Percentiles rank a stretch among this genome's conserved stretches.
Conservation (phyloP, 2,329 filamentous ascomycete genomes). For the Fusarium guadeloupense region DNA sequence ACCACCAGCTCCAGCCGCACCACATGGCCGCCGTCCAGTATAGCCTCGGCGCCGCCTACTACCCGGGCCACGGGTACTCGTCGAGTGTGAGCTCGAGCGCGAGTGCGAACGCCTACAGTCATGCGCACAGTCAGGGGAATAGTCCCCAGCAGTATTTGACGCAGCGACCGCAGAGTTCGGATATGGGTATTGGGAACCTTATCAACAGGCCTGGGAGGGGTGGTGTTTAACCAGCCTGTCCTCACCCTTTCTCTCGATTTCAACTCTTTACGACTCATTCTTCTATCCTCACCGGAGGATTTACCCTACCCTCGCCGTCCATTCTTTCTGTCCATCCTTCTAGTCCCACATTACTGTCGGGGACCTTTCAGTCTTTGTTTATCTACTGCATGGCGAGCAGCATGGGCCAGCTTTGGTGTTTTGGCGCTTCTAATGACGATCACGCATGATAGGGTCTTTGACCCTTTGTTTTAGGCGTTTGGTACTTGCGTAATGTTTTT, state of each 20-base stretch:
- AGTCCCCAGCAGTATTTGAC: conserved; percentile 57
- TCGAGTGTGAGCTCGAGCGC: conserved; percentile 63
- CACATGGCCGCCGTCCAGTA: conserved; percentile 39
- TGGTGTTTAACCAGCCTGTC: conserved; percentile 20
- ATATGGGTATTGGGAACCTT: conserved; percentile 69
- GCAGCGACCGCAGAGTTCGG: conserved; percentile 62
- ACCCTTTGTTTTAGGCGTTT: conserved; percentile 16
- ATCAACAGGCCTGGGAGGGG: conserved; percentile 60
- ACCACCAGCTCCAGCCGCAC: conserved; percentile 43
- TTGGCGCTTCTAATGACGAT: conserved; percentile 38
- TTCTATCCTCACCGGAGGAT: not conserved
- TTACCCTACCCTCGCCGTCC: conserved; percentile 27
- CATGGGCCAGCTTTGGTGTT: conserved; percentile 26
- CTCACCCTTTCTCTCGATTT: not conserved
- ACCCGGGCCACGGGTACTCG: conserved; percentile 58
- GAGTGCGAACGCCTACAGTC: conserved; percentile 49
- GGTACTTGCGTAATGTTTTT: conserved; percentile 24
- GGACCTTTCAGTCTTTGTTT: conserved; percentile 16
- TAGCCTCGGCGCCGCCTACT: conserved; percentile 39
- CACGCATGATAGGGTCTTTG: conserved; percentile 15
- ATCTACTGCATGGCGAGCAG: conserved; percentile 35
- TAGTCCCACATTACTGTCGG: conserved; percentile 13
- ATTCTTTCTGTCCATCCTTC: conserved; percentile 32
- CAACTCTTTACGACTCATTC: not conserved
- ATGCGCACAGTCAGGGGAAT: conserved; percentile 48